Evolutionary conservation across 2,329 filamentous ascomycete species (phyloP).

Genomic region (Fusarium burgessii): DNA sequence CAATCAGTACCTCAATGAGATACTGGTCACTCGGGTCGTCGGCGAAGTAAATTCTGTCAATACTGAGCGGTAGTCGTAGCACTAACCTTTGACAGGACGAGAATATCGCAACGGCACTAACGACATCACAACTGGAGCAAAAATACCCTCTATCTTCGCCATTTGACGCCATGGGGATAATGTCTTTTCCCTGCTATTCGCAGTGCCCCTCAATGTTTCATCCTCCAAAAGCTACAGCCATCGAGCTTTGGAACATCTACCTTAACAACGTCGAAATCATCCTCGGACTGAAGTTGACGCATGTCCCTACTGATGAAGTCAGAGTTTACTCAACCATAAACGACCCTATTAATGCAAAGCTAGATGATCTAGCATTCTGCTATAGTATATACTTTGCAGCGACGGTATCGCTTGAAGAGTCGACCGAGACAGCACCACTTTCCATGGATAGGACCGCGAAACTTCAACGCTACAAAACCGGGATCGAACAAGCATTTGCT

Average conservation of each 20-base stretch:
- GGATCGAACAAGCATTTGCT: conserved; percentile 1
- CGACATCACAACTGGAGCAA: rapidly evolving
- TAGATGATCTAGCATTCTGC: conserved; percentile 8
- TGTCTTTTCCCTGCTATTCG: neutral
- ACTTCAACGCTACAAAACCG: neutral
- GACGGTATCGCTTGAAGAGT: neutral
- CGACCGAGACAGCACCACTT: neutral
- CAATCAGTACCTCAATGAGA: neutral
- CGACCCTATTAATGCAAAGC: neutral
- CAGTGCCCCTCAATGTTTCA: neutral
- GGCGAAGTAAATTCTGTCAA: rapidly evolving
- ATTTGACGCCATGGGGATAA: neutral
- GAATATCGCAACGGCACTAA: neutral
- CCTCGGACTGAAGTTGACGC: neutral
- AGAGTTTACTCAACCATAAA: conserved; percentile 1
- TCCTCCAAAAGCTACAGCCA: neutral
- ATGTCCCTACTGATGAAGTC: conserved; percentile 4
- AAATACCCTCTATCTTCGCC: rapidly evolving
- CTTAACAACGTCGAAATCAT: neutral
- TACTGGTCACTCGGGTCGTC: neutral
- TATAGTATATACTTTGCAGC: conserved; percentile 9
- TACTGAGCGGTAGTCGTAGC: rapidly evolving
- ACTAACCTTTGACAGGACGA: neutral
- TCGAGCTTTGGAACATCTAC: neutral
- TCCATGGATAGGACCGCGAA: neutral